A percentile compares a stretch with the other conserved stretches of the same genome.
phyloP scores from a whole-genome alignment of 306 rosid genomes.

The Mimosa bimucronata region DNA sequence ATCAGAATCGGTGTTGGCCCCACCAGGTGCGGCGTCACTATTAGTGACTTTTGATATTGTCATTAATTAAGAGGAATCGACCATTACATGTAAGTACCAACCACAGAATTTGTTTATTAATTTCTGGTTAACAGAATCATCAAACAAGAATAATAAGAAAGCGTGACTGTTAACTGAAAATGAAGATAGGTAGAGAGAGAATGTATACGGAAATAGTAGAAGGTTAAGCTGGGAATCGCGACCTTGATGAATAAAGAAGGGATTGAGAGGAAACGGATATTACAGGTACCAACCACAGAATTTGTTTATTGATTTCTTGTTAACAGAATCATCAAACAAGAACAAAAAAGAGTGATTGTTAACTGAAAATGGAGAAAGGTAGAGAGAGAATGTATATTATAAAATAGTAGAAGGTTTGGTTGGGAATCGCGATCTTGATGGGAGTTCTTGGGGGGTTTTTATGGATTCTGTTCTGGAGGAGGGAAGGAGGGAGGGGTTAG shows the following conservation, averaged over 20 bases:
- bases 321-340: background rate
- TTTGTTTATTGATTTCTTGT: background rate
- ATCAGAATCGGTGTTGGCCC: conserved; percentile 34
- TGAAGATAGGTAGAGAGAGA: background rate
- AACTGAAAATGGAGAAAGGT: background rate
- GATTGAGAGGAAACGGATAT: too few relatives aligned
- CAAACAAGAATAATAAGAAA: background rate
- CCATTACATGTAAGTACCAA: background rate
- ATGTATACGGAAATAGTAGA: background rate
- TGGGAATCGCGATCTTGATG: background rate
- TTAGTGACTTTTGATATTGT: conserved; percentile 56
- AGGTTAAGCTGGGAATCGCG: background rate
- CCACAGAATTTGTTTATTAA: conserved; percentile 1
- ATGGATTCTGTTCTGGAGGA: background rate
- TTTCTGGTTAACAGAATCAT: background rate
- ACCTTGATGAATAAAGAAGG: background rate
- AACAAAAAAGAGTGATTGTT: background rate
- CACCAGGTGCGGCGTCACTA: conserved; percentile 26
- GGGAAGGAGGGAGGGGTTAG: background rate
- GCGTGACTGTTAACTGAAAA: background rate
- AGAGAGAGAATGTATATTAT: background rate
- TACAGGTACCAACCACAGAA: conserved; percentile 1
- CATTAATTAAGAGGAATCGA: conserved; percentile 47
- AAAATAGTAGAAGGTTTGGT: too few relatives aligned
- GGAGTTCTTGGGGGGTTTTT: background rate